Evolutionary conservation across 495 filamentous ascomycete species (phyloP), one percentile per base, ranked within the genome.

Genomic region (Penicillium steckii): DNA sequence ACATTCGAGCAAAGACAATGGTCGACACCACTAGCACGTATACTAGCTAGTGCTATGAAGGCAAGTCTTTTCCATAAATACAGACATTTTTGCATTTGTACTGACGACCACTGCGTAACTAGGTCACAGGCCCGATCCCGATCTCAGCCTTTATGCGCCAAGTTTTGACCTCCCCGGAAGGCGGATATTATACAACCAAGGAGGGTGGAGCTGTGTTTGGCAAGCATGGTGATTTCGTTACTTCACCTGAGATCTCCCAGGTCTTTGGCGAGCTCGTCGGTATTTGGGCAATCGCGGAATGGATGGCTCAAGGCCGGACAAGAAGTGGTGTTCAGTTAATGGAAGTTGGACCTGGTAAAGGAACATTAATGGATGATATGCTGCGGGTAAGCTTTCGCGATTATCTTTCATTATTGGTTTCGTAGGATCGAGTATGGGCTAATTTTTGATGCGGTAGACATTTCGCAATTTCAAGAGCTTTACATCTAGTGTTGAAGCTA

Each of bases 351-450:
- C 94, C 94, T 15, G 94, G 94, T 15, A 85, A 94, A 66, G 94
- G 94, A 35, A 98, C 94, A 9, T 74, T 98, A 61, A 97, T 98
- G 94, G 89, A 89, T 76, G 94, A 98, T 80, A 88, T 96, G 76
- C 69, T 97, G 58, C 79, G 94, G 56, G 92, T 95, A 76, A 67
- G 82, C 66, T 13, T 1, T 40, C 27, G 6, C 17, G 25, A 33
- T 21, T 6, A 53, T 22, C 33, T 52, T 47, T 26, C 41, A 2
- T 13, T 4, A 12, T 32, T 4, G 9, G 29, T 10, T 32, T 8
- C 10, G n/a, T 32, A 2, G 3, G 4, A 32, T 32, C 3, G 29
- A 32, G 10, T 8, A 15, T 43, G 6, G 17, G 45, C 44, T 54
- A 25, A 59, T 22, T 25, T 13, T 8, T 32, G 40, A 13, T 15